Evolutionary conservation across 805 yeast species (phyloP).

Genomic region (Saturnispora gosingensis): DNA sequence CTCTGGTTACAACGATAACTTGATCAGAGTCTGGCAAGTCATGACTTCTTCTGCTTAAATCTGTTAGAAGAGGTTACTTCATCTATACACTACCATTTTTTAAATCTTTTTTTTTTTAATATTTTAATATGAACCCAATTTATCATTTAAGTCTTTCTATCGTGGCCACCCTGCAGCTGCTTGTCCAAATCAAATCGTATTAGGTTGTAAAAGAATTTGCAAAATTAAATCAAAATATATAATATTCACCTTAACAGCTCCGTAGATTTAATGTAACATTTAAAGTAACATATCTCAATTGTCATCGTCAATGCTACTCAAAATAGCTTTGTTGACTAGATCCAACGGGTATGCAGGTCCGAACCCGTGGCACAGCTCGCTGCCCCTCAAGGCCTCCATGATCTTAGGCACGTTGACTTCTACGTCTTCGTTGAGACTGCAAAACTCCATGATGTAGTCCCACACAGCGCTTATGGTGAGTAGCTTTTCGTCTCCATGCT

Average conservation of each 20-base stretch:
- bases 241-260: background rate
- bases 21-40: conserved; percentile 99
- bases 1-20: conserved; percentile 99
- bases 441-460: conserved; percentile 57
- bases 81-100: conserved; percentile 1
- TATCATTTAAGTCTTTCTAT: background rate
- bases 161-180: background rate
- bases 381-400: conserved; percentile 52
- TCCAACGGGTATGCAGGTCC: conserved; percentile 59
- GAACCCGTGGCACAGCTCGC: conserved; percentile 68
- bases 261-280: background rate
- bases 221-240: no score
- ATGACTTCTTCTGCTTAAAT: conserved; percentile 60
- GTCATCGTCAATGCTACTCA: conserved; percentile 9
- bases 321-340: conserved; percentile 33
- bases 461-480: conserved; percentile 73
- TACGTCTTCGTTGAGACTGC: conserved; percentile 37
- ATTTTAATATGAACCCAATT: background rate
- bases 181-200: no score
- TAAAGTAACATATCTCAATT: background rate
- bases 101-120: conserved; percentile 4
- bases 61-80: conserved; percentile 1
- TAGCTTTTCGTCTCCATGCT: conserved; percentile 33
- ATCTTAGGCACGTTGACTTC: conserved; percentile 49
- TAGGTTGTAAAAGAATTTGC: background rate